These are phyloP conservation scores for Myxozyma neotropica DNA, from an alignment of 805 yeast genomes.

Conservation along the genomic window DNA sequence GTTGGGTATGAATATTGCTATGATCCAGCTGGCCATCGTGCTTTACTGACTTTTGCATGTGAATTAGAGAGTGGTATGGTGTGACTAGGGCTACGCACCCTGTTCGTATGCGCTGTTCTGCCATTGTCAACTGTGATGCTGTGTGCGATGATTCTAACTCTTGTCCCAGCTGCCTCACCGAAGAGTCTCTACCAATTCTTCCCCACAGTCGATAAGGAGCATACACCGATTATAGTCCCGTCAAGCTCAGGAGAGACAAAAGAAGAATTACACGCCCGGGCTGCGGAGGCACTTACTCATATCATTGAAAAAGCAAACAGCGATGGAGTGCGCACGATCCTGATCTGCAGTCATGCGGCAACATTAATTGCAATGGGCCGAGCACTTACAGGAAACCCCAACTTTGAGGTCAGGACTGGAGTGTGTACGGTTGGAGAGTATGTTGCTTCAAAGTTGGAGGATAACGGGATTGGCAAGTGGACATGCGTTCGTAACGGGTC, in stretches of 20 bases:
- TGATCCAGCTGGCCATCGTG: background rate
- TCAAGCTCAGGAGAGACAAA: slow-evolving; percentile 72
- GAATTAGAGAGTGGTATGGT: slow-evolving; percentile 73
- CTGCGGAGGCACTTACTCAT: slow-evolving; percentile 54
- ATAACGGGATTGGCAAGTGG: slow-evolving; percentile 54
- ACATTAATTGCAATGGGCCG: slow-evolving; percentile 86
- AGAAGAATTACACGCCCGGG: slow-evolving; percentile 66
- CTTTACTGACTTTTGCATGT: background rate
- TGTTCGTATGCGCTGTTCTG: slow-evolving; percentile 42
- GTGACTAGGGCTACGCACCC: slow-evolving; percentile 71
- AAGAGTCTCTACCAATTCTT: slow-evolving; percentile 58
- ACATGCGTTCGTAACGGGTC: slow-evolving; percentile 66
- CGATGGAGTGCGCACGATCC: slow-evolving; percentile 63
- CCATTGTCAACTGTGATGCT: background rate
- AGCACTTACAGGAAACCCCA: slow-evolving; percentile 59
- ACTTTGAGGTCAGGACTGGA: slow-evolving; percentile 68
- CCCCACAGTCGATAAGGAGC: slow-evolving; percentile 48
- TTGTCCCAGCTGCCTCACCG: slow-evolving; percentile 59
- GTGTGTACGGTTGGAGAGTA: slow-evolving; percentile 82
- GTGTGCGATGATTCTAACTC: no score
- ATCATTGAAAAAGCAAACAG: slow-evolving; percentile 60
- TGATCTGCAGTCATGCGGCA: slow-evolving; percentile 93
- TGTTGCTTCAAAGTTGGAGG: slow-evolving; percentile 35
- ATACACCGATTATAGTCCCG: slow-evolving; percentile 64
- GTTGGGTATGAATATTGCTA: slow-evolving; percentile 51